Conservation (phyloP, 257 asterid species). For the Nicotiana otophora region DNA sequence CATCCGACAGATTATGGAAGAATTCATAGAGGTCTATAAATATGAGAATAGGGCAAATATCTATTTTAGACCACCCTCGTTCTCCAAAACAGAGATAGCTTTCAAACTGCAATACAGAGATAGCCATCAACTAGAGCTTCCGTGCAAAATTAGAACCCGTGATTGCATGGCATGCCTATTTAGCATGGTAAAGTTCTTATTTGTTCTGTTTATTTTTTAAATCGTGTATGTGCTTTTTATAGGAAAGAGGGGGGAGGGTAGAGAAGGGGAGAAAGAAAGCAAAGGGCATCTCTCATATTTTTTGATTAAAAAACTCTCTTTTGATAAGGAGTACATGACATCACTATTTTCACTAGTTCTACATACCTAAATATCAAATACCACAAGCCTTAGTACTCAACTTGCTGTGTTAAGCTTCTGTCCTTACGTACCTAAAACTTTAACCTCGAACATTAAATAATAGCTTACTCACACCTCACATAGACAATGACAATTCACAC, state of each 20-base stretch:
- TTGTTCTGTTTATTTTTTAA: no score
- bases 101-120: neutral
- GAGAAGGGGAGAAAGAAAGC: neutral
- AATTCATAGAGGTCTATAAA: neutral
- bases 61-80: neutral
- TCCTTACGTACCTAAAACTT: neutral
- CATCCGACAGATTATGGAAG: neutral
- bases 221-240: no score
- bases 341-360: neutral
- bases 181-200: neutral
- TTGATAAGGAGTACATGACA: neutral
- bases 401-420: neutral
- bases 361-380: neutral
- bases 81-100: neutral
- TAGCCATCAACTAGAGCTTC: neutral
- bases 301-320: no score
- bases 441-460: neutral
- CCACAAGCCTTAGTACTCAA: neutral
- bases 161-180: neutral
- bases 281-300: neutral
- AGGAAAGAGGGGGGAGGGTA: neutral
- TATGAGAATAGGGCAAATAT: neutral
- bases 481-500: neutral
- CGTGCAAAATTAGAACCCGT: neutral
- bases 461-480: neutral